These are phyloP conservation scores for Lasiodiplodia gonubiensis DNA, from an alignment of 2,329 filamentous ascomycete genomes.

Conservation along the genomic window DNA sequence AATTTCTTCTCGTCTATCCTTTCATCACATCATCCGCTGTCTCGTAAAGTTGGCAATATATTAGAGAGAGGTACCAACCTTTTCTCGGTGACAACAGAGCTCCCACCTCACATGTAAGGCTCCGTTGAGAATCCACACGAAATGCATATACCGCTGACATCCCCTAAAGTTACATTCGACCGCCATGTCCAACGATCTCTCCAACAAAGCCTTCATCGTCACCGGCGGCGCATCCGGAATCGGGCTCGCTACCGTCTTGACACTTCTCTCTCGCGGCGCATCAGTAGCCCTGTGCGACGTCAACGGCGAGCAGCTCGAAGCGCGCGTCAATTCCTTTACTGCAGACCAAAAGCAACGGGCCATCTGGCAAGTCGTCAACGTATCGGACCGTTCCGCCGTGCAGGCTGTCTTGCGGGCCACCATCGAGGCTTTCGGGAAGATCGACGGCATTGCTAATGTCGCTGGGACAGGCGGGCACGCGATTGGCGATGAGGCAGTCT, in stretches of 20 bases:
- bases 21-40: no score
- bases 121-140: no score
- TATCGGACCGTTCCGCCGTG: background rate
- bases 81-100: no score
- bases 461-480: background rate
- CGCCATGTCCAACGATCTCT: background rate
- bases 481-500: background rate
- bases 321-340: background rate
- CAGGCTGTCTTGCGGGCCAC: no score
- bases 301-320: background rate
- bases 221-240: slow-evolving; percentile 1
- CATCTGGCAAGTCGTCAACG: background rate
- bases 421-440: background rate
- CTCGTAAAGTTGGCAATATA: no score
- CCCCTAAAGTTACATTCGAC: no score
- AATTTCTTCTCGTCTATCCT: no score
- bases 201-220: background rate
- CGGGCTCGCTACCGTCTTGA: background rate
- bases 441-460: background rate
- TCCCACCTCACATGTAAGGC: no score
- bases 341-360: background rate
- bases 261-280: background rate
- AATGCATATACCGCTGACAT: no score
- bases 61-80: no score
- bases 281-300: background rate